phyloP scores from a whole-genome alignment of 2,329 filamentous ascomycete species.

The Ophiostoma triangulosporum region DNA sequence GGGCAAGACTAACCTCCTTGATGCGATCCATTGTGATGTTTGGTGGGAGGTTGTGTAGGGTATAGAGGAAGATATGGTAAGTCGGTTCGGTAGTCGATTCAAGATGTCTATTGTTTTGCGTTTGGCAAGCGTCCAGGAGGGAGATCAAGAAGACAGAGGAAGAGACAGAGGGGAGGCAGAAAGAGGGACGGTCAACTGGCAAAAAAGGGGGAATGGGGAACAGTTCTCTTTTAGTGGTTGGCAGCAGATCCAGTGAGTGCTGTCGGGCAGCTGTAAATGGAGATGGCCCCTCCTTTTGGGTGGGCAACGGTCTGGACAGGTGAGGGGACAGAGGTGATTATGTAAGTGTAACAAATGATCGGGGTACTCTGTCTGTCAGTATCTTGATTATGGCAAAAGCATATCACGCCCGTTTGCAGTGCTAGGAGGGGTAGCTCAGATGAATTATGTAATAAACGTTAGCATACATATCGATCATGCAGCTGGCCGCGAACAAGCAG shows the following conservation, averaged over 20 bases:
- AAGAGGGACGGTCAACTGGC: background rate
- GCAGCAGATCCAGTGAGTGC: background rate
- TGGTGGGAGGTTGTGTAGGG: background rate
- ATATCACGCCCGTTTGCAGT: too few relatives aligned
- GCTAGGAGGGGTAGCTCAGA: too few relatives aligned
- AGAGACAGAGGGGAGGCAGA: constrained; percentile 3
- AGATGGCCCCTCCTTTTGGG: constrained; percentile 2
- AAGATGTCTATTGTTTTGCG: background rate
- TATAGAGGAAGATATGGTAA: background rate
- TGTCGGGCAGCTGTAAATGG: background rate
- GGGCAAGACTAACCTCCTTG: constrained; percentile 57
- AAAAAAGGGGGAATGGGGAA: constrained; percentile 5
- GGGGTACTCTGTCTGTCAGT: too few relatives aligned
- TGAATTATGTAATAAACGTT: background rate
- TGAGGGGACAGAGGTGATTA: background rate
- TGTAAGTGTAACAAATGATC: too few relatives aligned
- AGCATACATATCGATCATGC: background rate
- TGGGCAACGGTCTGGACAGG: background rate
- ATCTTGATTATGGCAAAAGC: too few relatives aligned
- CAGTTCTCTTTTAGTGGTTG: constrained; percentile 1
- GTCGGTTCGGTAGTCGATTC: background rate
- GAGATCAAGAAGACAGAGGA: background rate
- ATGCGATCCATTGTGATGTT: constrained; percentile 64
- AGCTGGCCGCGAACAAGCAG: background rate
- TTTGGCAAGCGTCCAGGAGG: background rate